Evolutionary conservation across 352 stramenopile species (phyloP).

Genomic region (Phytopythium chamaehyphon): DNA sequence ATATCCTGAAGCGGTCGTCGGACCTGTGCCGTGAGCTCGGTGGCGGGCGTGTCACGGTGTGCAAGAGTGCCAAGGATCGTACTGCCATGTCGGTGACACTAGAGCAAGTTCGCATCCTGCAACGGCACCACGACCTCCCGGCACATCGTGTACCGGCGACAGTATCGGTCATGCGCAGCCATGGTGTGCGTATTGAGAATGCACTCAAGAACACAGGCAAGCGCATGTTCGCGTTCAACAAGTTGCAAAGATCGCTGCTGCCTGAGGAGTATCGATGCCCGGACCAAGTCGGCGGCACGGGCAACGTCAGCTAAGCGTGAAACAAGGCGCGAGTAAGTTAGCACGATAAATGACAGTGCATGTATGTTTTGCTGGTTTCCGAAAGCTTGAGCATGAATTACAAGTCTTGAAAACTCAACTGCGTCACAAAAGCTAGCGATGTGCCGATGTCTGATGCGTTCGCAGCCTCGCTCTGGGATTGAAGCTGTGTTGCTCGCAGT

Average conservation of each 20-base stretch:
- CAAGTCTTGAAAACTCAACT: conserved; percentile 68
- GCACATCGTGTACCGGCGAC: conserved; percentile 69
- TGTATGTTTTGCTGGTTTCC: not conserved
- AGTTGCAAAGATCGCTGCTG: conserved; percentile 81
- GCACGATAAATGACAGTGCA: conserved; percentile 1
- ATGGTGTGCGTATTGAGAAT: conserved; percentile 87
- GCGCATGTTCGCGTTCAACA: conserved; percentile 87
- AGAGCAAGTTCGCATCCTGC: conserved; percentile 90
- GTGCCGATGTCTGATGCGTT: conserved; percentile 39
- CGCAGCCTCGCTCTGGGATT: conserved; percentile 13
- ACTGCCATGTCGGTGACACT: conserved; percentile 98
- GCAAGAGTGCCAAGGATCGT: conserved; percentile 97
- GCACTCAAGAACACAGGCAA: conserved; percentile 89
- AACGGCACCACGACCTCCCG: conserved; percentile 78
- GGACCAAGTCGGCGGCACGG: conserved; percentile 75
- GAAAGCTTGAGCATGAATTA: conserved; percentile 12
- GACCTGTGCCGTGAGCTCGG: conserved; percentile 85
- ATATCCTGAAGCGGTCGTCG: conserved; percentile 79
- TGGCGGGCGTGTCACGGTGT: conserved; percentile 92
- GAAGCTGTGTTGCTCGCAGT: conserved; percentile 16
- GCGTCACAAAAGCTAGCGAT: conserved; percentile 65
- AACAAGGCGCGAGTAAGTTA: conserved; percentile 8
- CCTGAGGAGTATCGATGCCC: conserved; percentile 85
- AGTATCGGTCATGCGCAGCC: conserved; percentile 83
- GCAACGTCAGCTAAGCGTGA: conserved; percentile 69